phyloP scores from a whole-genome alignment of 2,329 filamentous ascomycete genomes.

The Alternaria consortialis region DNA sequence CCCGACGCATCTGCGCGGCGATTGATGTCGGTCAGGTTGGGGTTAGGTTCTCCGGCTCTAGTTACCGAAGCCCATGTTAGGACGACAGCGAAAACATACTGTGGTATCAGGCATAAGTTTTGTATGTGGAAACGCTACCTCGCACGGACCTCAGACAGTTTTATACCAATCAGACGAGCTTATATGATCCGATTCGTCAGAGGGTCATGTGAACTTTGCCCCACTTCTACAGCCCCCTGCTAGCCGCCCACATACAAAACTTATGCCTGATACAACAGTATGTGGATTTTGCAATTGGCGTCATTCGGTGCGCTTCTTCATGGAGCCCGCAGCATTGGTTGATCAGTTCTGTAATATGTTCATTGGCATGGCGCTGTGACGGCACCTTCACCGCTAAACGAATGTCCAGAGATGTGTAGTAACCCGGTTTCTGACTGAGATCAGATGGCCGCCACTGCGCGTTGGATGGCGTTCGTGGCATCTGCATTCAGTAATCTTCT shows the following conservation, averaged over 20 bases:
- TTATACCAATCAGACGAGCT: too few relatives aligned
- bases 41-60: conserved; percentile 4
- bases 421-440: background rate
- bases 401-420: background rate
- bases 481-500: conserved; percentile 36
- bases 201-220: too few relatives aligned
- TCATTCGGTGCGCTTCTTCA: background rate
- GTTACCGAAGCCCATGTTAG: conserved; percentile 16
- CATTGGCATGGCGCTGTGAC: background rate
- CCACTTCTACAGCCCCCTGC: too few relatives aligned
- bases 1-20: background rate
- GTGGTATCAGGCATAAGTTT: too few relatives aligned
- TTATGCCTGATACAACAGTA: too few relatives aligned
- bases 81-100: background rate
- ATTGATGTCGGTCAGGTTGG: background rate
- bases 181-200: too few relatives aligned
- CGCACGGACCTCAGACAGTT: too few relatives aligned
- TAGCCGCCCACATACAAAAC: too few relatives aligned
- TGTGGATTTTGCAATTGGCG: background rate
- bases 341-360: background rate
- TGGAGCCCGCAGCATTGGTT: background rate
- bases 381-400: conserved; percentile 5
- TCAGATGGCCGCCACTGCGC: background rate
- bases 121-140: too few relatives aligned
- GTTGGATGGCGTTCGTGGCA: conserved; percentile 5